Percentiles rank a stretch among this genome's conserved stretches.
Conservation (phyloP, 2,329 filamentous ascomycete species). For the Calonectria crousiana region DNA sequence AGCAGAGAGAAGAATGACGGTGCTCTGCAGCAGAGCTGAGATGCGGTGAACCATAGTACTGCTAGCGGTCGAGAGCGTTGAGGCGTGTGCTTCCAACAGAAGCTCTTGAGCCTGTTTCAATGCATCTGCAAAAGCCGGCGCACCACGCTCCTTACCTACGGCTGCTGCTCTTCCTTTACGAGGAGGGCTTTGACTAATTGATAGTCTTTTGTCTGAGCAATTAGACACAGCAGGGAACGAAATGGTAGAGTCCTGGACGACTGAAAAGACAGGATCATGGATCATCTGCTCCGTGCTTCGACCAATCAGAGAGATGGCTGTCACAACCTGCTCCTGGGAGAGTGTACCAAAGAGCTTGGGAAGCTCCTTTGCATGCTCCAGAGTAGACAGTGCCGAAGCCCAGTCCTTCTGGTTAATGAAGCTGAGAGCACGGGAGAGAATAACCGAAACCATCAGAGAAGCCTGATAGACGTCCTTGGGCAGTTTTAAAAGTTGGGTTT, state of each 20-base stretch:
- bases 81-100: conserved; percentile 72
- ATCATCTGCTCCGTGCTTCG: conserved; percentile 80
- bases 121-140: conserved; percentile 66
- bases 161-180: conserved; percentile 43
- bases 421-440: conserved; percentile 56
- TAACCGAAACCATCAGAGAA: conserved; percentile 51
- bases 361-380: conserved; percentile 63
- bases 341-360: conserved; percentile 55
- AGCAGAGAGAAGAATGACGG: conserved; percentile 74
- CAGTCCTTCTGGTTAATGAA: conserved; percentile 67
- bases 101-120: conserved; percentile 75
- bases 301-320: conserved; percentile 75
- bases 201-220: conserved; percentile 54
- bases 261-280: conserved; percentile 86
- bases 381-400: conserved; percentile 66
- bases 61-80: conserved; percentile 66
- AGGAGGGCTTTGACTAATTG: conserved; percentile 52
- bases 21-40: conserved; percentile 73
- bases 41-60: conserved; percentile 72
- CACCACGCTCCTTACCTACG: conserved; percentile 43
- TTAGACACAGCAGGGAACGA: conserved; percentile 79
- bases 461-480: conserved; percentile 52
- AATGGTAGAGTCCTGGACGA: conserved; percentile 92
- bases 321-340: conserved; percentile 68
- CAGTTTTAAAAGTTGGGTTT: conserved; percentile 31